These are phyloP conservation scores for Marasmius fiardii DNA, from an alignment of 1,284 basidiomycete species.

Conservation along the genomic window DNA sequence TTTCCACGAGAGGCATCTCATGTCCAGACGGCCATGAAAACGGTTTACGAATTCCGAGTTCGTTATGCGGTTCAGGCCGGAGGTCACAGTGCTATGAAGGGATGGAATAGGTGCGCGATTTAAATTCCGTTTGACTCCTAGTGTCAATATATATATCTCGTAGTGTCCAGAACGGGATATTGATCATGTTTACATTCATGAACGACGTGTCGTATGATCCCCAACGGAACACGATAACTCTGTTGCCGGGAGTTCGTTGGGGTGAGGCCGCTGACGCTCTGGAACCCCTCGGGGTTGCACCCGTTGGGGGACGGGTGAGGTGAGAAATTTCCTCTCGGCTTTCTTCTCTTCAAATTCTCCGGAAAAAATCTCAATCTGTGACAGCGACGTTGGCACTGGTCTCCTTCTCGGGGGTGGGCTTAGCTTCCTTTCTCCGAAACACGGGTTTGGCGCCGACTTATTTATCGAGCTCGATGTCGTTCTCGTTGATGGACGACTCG, in stretches of 20 bases:
- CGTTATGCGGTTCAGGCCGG: slow-evolving; percentile 37
- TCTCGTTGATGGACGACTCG: slow-evolving; percentile 31
- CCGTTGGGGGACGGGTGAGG: slow-evolving; percentile 33
- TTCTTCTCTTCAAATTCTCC: slow-evolving; percentile 27
- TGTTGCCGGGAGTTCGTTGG: slow-evolving; percentile 36
- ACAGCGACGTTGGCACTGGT: slow-evolving; percentile 15
- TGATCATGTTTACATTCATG: slow-evolving; percentile 36
- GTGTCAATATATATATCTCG: not conserved
- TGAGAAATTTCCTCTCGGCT: slow-evolving; percentile 23
- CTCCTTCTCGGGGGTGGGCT: slow-evolving; percentile 19
- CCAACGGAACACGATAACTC: slow-evolving; percentile 28
- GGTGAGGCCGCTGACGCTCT: slow-evolving; percentile 31
- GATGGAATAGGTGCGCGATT: slow-evolving; percentile 37
- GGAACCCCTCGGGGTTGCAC: slow-evolving; percentile 30
- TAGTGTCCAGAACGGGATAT: slow-evolving; percentile 32
- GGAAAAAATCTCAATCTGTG: not conserved
- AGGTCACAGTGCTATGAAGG: slow-evolving; percentile 33
- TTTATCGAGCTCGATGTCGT: slow-evolving; percentile 24
- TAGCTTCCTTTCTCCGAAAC: slow-evolving; percentile 16
- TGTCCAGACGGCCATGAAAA: slow-evolving; percentile 31
- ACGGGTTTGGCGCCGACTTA: slow-evolving; percentile 16
- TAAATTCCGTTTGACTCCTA: not conserved
- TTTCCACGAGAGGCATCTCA: slow-evolving; percentile 24
- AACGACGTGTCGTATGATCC: slow-evolving; percentile 30
- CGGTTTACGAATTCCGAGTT: slow-evolving; percentile 27